phyloP scores from a whole-genome alignment of 352 stramenopile species.

The Phytophthora chlamydospora region DNA sequence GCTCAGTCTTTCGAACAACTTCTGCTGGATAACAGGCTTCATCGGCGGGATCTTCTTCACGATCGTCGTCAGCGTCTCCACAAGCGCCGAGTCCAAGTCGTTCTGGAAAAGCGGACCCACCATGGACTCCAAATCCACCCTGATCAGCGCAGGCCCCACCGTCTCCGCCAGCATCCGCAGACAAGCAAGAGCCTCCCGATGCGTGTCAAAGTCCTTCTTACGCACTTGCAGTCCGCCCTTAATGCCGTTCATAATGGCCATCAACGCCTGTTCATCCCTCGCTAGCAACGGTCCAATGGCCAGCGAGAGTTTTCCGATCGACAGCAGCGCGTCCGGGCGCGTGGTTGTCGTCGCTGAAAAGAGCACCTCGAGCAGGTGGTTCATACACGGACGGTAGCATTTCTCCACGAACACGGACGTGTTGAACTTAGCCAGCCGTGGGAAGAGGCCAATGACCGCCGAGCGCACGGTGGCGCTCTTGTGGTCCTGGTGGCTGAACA shows the following conservation, averaged over 20 bases:
- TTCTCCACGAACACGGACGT: conserved; percentile 86
- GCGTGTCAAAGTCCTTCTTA: conserved; percentile 85
- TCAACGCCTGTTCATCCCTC: conserved; percentile 79
- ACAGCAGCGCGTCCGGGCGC: conserved; percentile 78
- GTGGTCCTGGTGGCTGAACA: conserved; percentile 82
- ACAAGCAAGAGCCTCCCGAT: conserved; percentile 85
- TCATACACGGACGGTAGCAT: conserved; percentile 85
- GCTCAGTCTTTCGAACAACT: conserved; percentile 85
- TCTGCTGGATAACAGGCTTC: conserved; percentile 80
- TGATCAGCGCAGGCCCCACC: conserved; percentile 71
- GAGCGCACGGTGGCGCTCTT: conserved; percentile 78
- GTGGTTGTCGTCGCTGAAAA: conserved; percentile 83
- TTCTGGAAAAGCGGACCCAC: conserved; percentile 84
- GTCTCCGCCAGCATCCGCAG: conserved; percentile 84
- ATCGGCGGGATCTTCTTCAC: conserved; percentile 85
- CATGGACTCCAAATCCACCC: conserved; percentile 85
- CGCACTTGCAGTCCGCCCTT: conserved; percentile 84
- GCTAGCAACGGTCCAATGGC: conserved; percentile 79
- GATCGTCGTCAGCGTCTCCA: conserved; percentile 86
- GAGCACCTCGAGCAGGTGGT: conserved; percentile 82
- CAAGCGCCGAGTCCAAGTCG: conserved; percentile 77
- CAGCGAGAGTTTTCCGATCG: conserved; percentile 84
- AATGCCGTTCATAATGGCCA: conserved; percentile 87
- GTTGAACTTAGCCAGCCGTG: conserved; percentile 89
- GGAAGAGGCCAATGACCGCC: conserved; percentile 88